phyloP scores from a whole-genome alignment of 192 early-diverging fungal species.

The Backusella psychrophila region DNA sequence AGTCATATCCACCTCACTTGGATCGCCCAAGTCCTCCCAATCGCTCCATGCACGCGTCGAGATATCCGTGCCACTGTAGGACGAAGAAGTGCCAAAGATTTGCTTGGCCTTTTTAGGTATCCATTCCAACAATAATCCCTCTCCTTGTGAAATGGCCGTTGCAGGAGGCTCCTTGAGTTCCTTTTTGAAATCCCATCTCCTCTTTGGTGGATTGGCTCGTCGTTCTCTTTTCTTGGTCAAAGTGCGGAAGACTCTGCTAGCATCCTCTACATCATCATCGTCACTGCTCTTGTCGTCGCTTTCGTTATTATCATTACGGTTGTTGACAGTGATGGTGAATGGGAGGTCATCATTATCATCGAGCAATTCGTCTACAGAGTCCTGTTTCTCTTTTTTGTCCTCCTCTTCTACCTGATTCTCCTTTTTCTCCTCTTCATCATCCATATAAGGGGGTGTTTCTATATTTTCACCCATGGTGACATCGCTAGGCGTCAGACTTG shows the following conservation, averaged over 20 bases:
- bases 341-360: not conserved
- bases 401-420: not conserved
- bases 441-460: not conserved
- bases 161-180: too few relatives aligned
- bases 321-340: not conserved
- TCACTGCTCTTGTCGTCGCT: not conserved
- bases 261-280: not conserved
- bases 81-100: conserved; percentile 12
- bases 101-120: conserved; percentile 12
- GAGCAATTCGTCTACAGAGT: not conserved
- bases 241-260: not conserved
- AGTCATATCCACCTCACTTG: not conserved
- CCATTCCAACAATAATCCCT: conserved; percentile 25
- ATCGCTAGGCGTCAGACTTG: not conserved
- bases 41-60: conserved; percentile 22
- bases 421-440: not conserved
- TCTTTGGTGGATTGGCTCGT: not conserved
- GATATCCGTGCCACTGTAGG: not conserved
- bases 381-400: not conserved
- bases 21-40: conserved; percentile 24
- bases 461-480: not conserved
- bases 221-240: not conserved
- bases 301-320: not conserved
- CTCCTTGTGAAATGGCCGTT: conserved; percentile 29
- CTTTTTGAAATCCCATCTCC: not conserved